These are phyloP conservation scores for Mucor irregularis DNA, from an alignment of 371 early-diverging fungal genomes.

Conservation along the genomic window DNA sequence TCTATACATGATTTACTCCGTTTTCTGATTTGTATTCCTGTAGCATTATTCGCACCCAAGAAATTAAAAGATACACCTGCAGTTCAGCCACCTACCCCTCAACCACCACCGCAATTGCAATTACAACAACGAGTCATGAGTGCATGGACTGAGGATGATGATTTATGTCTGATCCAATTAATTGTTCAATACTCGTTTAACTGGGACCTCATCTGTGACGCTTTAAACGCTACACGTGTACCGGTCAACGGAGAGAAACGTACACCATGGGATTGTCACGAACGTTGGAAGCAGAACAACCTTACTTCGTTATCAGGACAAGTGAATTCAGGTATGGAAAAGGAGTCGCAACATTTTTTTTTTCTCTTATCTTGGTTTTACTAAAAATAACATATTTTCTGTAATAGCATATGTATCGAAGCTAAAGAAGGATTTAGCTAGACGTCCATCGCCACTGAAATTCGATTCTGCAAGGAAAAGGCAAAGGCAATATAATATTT, in stretches of 20 bases:
- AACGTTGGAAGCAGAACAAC: constrained; percentile 52
- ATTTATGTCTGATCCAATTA: constrained; percentile 58
- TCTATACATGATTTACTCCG: not conserved
- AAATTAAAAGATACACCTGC: constrained; percentile 51
- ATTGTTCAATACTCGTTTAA: constrained; percentile 65
- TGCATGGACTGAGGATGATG: constrained; percentile 72
- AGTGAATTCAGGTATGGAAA: constrained; percentile 30
- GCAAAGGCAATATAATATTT: constrained; percentile 39
- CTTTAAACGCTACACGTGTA: constrained; percentile 55
- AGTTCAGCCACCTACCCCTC: constrained; percentile 34
- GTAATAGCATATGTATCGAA: constrained; percentile 7
- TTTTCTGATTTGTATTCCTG: not conserved
- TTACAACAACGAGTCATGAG: not conserved
- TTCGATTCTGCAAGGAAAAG: constrained; percentile 44
- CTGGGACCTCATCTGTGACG: constrained; percentile 68
- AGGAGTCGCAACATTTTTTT: constrained; percentile 6
- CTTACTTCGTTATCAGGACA: constrained; percentile 47
- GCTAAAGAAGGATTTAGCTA: constrained; percentile 17
- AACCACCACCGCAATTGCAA: constrained; percentile 5
- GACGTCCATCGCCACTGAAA: constrained; percentile 24
- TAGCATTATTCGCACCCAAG: constrained; percentile 53
- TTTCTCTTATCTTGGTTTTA: not conserved
- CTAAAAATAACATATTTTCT: not conserved
- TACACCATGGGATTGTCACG: constrained; percentile 70
- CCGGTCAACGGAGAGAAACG: constrained; percentile 58